These are phyloP conservation scores for Malus hybrid DNA, from an alignment of 331 rosid species.

Conservation along the genomic window DNA sequence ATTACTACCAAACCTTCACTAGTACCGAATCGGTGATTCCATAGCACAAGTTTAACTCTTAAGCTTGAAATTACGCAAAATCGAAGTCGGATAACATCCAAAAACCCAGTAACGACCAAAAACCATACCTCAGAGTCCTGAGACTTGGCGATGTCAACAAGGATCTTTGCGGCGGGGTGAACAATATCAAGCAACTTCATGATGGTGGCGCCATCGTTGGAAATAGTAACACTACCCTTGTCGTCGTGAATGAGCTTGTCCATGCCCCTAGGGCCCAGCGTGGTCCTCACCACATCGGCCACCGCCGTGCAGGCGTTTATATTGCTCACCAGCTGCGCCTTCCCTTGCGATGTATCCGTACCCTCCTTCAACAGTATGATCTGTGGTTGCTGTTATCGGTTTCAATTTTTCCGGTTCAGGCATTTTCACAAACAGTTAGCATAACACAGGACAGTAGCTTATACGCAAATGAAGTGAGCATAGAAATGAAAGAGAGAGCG, in stretches of 20 bases:
- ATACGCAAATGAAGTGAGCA: neutral
- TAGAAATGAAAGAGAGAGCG: neutral
- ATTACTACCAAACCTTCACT: neutral
- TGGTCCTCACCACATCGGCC: constrained; percentile 88
- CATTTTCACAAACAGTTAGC: constrained; percentile 3
- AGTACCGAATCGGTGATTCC: neutral
- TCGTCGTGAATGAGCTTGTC: constrained; percentile 95
- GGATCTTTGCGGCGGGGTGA: constrained; percentile 94
- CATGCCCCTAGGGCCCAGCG: constrained; percentile 97
- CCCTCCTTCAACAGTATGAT: constrained; percentile 96
- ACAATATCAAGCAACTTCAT: constrained; percentile 94
- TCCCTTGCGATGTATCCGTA: constrained; percentile 96
- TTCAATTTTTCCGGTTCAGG: neutral
- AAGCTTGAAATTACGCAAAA: neutral
- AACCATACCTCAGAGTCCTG: constrained; percentile 87
- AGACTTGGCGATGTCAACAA: constrained; percentile 93
- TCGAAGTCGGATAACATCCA: neutral
- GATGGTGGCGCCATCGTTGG: constrained; percentile 98
- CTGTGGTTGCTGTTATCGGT: constrained; percentile 84
- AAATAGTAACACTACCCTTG: constrained; percentile 85
- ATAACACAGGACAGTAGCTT: neutral
- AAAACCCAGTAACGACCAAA: too few relatives aligned
- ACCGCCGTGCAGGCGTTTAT: constrained; percentile 94
- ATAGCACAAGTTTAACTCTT: neutral
- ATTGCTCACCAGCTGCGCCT: constrained; percentile 93